Conservation (phyloP, 176 grass and related monocot species). For the Oryza coarctata region DNA sequence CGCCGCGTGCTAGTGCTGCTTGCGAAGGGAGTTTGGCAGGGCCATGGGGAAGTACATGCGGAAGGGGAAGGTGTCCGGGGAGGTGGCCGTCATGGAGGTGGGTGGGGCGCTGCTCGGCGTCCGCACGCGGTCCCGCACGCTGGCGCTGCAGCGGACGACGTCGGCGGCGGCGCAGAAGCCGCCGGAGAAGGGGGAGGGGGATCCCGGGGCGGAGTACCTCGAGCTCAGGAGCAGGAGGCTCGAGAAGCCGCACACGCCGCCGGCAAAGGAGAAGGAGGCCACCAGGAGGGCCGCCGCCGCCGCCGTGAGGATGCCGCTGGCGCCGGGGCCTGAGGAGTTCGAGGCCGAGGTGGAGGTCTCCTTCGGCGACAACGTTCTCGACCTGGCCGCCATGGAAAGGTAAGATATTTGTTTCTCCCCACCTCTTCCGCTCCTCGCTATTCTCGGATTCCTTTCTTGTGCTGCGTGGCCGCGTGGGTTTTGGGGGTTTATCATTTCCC, state of each 20-base stretch:
- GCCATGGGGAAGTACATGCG: conserved; percentile 92
- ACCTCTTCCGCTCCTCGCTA: not conserved
- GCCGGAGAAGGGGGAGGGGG: conserved; percentile 8
- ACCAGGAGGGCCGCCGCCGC: not conserved
- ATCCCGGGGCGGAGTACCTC: conserved; percentile 41
- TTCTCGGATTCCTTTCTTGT: not conserved
- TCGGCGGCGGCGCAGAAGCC: conserved; percentile 28
- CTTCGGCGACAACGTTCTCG: conserved; percentile 57
- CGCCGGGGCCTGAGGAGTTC: not conserved
- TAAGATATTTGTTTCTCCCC: not conserved
- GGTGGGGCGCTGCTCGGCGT: conserved; percentile 63
- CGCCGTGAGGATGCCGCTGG: not conserved
- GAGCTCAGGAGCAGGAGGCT: conserved; percentile 83
- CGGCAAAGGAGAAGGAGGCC: conserved; percentile 34
- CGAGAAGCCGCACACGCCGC: conserved; percentile 52
- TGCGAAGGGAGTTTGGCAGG: not conserved
- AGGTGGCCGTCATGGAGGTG: conserved; percentile 88
- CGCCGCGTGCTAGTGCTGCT: not conserved
- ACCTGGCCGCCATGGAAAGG: conserved; percentile 56
- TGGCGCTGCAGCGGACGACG: conserved; percentile 45
- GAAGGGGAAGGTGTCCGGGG: conserved; percentile 74
- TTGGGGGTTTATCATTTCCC: conserved; percentile 3
- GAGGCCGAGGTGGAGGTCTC: conserved; percentile 53
- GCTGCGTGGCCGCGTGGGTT: not conserved
- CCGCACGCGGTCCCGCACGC: conserved; percentile 80